Conservation (phyloP, 345 rosid genomes). For the Zanthoxylum bungeanum region DNA sequence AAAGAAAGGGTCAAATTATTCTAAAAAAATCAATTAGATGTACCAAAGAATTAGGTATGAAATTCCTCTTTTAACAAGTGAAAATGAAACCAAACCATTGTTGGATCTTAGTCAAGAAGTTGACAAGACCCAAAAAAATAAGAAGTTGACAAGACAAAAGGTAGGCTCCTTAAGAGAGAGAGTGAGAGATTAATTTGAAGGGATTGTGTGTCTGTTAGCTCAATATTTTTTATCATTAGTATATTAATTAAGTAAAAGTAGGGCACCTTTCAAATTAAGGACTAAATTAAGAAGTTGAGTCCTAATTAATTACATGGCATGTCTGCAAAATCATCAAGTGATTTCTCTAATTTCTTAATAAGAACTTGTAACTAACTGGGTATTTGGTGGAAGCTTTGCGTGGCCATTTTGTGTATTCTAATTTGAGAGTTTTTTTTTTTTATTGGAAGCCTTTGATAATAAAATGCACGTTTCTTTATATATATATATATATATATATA, state of each 20-base stretch:
- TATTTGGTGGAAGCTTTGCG: not conserved
- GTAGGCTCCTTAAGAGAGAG: conserved; percentile 4
- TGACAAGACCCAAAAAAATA: conserved; percentile 9
- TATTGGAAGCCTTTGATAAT: not conserved
- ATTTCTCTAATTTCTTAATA: not conserved
- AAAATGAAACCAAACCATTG: conserved; percentile 2
- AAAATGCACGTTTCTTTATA: not conserved
- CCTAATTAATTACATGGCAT: not conserved
- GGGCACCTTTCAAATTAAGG: not conserved
- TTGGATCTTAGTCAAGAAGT: conserved; percentile 15
- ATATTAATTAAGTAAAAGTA: not conserved
- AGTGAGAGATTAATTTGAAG: conserved; percentile 6
- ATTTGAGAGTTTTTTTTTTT: conserved; percentile 17
- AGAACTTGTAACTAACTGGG: not conserved
- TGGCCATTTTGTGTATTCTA: not conserved
- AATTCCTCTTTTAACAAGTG: not conserved
- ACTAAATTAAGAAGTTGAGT: not conserved
- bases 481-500: no score
- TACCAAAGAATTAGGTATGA: conserved; percentile 8
- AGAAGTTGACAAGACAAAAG: conserved; percentile 12
- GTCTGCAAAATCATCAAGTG: not conserved
- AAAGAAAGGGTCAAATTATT: not conserved
- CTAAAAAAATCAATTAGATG: not conserved
- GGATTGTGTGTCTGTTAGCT: conserved; percentile 22
- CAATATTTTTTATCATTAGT: not conserved